Evolutionary conservation across 768 basidiomycete genomes (phyloP).

Genomic region (Russula virescens): DNA sequence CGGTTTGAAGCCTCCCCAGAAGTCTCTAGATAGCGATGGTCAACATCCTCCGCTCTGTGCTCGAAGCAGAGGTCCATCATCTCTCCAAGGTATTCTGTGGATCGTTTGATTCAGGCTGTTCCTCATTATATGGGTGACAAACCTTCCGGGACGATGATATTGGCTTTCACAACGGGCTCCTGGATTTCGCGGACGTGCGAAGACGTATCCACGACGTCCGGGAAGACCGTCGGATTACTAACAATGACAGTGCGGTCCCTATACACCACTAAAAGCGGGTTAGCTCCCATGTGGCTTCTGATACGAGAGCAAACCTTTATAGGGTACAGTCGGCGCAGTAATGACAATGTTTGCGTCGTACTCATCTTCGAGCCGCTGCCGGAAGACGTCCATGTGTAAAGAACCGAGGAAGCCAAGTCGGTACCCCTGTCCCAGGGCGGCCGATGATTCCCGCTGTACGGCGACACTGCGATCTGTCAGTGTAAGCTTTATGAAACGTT

Average conservation of each 20-base stretch:
- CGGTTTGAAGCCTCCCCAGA: constrained; percentile 50
- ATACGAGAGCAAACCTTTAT: constrained; percentile 52
- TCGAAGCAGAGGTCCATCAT: constrained; percentile 94
- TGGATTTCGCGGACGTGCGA: constrained; percentile 68
- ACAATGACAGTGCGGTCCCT: constrained; percentile 54
- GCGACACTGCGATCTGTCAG: constrained; percentile 87
- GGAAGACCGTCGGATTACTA: constrained; percentile 95
- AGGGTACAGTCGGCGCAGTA: constrained; percentile 94
- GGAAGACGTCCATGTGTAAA: constrained; percentile 93
- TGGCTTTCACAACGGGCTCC: constrained; percentile 90
- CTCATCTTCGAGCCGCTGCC: constrained; percentile 95
- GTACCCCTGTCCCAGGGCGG: constrained; percentile 92
- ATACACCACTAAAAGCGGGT: constrained; percentile 57
- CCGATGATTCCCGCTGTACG: constrained; percentile 85
- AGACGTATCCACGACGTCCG: constrained; percentile 60
- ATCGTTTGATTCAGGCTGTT: not conserved
- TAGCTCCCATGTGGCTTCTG: not conserved
- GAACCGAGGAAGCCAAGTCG: constrained; percentile 94
- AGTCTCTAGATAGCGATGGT: constrained; percentile 77
- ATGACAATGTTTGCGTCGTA: constrained; percentile 92
- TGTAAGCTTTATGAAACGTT: constrained; percentile 48
- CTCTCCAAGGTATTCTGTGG: constrained; percentile 80
- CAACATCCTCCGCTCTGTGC: constrained; percentile 77
- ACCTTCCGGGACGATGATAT: constrained; percentile 94
- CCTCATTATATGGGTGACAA: constrained; percentile 13